A percentile compares a stretch with the other conserved stretches of the same genome.
These are phyloP conservation scores for Adiantum capillusveneris DNA, from an alignment of 75 land plant genomes.

Conservation along the genomic window DNA sequence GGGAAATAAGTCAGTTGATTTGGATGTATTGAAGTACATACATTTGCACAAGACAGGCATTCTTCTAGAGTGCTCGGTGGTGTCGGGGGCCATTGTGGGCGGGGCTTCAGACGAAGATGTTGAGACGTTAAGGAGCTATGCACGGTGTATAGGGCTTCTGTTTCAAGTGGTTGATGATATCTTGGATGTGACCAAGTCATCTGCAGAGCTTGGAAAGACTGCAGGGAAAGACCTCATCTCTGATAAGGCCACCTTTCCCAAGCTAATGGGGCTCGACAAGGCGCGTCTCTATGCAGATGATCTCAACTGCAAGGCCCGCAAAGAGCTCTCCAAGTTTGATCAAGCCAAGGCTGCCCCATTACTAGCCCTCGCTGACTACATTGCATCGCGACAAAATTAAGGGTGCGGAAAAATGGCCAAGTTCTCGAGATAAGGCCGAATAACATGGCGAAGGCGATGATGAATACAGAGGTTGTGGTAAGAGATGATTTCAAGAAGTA, in stretches of 20 bases:
- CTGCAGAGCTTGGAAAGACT: conserved; percentile 43
- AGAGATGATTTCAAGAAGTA: no score
- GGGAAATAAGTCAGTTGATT: conserved; percentile 20
- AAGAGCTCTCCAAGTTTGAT: conserved; percentile 28
- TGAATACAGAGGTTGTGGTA: no score
- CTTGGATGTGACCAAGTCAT: conserved; percentile 33
- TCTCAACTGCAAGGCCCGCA: conserved; percentile 15
- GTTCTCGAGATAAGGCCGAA: no score
- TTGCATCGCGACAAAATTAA: conserved; percentile 31
- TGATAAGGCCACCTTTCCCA: conserved; percentile 40
- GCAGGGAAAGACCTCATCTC: conserved; percentile 29
- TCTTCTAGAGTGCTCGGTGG: conserved; percentile 48
- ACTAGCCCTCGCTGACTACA: conserved; percentile 33
- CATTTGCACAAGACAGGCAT: conserved; percentile 50
- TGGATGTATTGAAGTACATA: conserved; percentile 38
- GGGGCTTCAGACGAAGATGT: conserved; percentile 54
- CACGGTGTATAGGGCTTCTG: conserved; percentile 39
- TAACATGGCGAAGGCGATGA: no score
- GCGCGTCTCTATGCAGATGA: conserved; percentile 28
- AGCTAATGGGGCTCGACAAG: conserved; percentile 34
- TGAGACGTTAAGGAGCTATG: conserved; percentile 39
- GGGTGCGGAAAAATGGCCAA: no score
- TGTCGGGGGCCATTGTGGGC: conserved; percentile 55
- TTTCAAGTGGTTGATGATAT: conserved; percentile 37
- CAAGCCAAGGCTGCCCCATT: conserved; percentile 19